A percentile compares a stretch with the other conserved stretches of the same genome.
Conservation (phyloP, 257 asterid genomes). For the Gentiana dahurica region DNA sequence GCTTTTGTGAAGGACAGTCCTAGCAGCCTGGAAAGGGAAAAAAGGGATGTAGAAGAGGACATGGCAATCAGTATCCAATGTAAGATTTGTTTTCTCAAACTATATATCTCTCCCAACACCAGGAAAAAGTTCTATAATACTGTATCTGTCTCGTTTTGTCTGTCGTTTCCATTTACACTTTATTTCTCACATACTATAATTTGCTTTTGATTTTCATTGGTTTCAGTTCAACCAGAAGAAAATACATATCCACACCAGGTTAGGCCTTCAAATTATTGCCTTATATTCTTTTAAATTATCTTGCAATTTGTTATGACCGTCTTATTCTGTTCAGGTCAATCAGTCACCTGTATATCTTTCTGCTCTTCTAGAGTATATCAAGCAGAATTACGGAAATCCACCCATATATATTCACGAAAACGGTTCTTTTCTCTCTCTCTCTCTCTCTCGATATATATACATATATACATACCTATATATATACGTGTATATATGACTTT, state of each 20-base stretch:
- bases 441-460: neutral
- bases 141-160: too few relatives aligned
- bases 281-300: neutral
- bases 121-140: too few relatives aligned
- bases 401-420: conserved; percentile 40
- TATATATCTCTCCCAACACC: neutral
- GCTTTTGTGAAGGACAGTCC: conserved; percentile 22
- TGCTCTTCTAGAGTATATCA: conserved; percentile 28
- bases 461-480: too few relatives aligned
- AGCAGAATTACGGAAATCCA: conserved; percentile 40
- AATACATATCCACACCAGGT: conserved; percentile 3
- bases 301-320: neutral
- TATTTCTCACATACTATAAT: neutral
- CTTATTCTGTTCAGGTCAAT: conserved; percentile 10
- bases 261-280: neutral
- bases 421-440: conserved; percentile 12
- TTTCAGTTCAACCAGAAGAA: neutral
- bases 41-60: conserved; percentile 25
- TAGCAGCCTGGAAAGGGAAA: conserved; percentile 9
- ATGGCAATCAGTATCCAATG: conserved; percentile 14
- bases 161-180: neutral
- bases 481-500: too few relatives aligned
- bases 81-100: conserved; percentile 11
- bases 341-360: conserved; percentile 26
- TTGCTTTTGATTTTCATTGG: neutral